Evolutionary conservation across 192 early-diverging fungal genomes (phyloP).

Genomic region (Gryganskiella cystojenkinii): DNA sequence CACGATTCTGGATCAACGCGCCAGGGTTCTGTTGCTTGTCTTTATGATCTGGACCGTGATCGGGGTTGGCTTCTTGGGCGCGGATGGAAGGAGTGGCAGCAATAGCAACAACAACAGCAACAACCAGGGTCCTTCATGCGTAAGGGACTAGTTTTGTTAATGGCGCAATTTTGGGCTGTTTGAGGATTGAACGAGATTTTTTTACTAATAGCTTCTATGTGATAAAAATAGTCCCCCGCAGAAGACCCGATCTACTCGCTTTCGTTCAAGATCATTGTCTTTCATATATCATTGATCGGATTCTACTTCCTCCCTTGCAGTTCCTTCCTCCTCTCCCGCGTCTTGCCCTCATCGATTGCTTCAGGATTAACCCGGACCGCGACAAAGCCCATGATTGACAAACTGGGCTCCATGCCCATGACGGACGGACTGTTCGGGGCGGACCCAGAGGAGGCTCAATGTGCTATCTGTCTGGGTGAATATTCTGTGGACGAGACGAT

Average conservation of each 20-base stretch:
- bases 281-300: slow-evolving; percentile 39
- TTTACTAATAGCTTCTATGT: slow-evolving; percentile 7
- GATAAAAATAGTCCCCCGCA: slow-evolving; percentile 9
- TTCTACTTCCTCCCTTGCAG: slow-evolving; percentile 50
- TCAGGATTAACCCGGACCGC: slow-evolving; percentile 42
- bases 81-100: too few species aligned
- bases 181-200: background rate
- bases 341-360: slow-evolving; percentile 25
- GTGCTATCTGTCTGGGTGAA: slow-evolving; percentile 53
- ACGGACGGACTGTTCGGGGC: slow-evolving; percentile 43
- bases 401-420: slow-evolving; percentile 32
- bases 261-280: slow-evolving; percentile 49
- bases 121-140: slow-evolving; percentile 21
- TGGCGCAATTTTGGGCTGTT: background rate
- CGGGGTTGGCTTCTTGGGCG: slow-evolving; percentile 44
- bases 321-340: slow-evolving; percentile 12
- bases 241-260: slow-evolving; percentile 34
- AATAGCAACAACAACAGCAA: too few species aligned
- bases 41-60: slow-evolving; percentile 51
- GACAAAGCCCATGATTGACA: slow-evolving; percentile 51
- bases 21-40: slow-evolving; percentile 28
- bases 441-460: slow-evolving; percentile 44
- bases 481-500: slow-evolving; percentile 42
- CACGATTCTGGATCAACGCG: slow-evolving; percentile 25
- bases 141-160: slow-evolving; percentile 13